These are phyloP conservation scores for Didymellaceae sp. DNA, from an alignment of 2,329 filamentous ascomycete species.

Conservation along the genomic window DNA sequence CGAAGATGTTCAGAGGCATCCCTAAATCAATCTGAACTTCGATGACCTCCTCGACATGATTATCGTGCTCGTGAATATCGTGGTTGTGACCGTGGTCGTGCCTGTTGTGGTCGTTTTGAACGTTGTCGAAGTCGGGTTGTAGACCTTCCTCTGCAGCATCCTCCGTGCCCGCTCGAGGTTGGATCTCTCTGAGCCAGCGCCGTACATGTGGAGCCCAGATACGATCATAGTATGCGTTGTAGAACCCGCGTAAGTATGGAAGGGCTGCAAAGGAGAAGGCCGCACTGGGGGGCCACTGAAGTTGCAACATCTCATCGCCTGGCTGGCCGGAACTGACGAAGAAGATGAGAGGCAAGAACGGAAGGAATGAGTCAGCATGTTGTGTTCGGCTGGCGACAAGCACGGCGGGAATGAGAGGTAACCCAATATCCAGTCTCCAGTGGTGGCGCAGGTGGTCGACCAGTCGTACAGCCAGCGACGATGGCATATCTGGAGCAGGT, in stretches of 20 bases:
- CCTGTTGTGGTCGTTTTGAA: conserved; percentile 15
- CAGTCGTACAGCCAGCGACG: conserved; percentile 43
- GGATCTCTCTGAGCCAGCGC: conserved; percentile 68
- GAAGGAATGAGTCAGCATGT: conserved; percentile 68
- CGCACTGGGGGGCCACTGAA: conserved; percentile 71
- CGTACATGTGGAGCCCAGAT: conserved; percentile 64
- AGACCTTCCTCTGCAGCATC: conserved; percentile 25
- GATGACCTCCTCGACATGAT: conserved; percentile 56
- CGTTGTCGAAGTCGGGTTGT: conserved; percentile 16
- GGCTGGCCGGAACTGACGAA: conserved; percentile 61
- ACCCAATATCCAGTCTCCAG: conserved; percentile 63
- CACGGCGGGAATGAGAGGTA: conserved; percentile 71
- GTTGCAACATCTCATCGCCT: conserved; percentile 54
- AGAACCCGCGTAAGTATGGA: conserved; percentile 69
- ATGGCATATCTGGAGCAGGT: conserved; percentile 41
- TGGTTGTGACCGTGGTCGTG: conserved; percentile 23
- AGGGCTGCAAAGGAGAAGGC: conserved; percentile 70
- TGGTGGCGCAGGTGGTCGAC: conserved; percentile 44
- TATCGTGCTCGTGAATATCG: conserved; percentile 17
- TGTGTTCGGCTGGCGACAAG: conserved; percentile 72
- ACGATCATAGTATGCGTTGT: conserved; percentile 67
- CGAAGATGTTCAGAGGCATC: conserved; percentile 50
- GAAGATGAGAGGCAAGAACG: conserved; percentile 67
- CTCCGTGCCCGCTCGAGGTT: conserved; percentile 58
- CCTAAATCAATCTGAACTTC: conserved; percentile 49